These are phyloP conservation scores for Rhizoctonia solani DNA, from an alignment of 1,284 basidiomycete species.

Conservation along the genomic window DNA sequence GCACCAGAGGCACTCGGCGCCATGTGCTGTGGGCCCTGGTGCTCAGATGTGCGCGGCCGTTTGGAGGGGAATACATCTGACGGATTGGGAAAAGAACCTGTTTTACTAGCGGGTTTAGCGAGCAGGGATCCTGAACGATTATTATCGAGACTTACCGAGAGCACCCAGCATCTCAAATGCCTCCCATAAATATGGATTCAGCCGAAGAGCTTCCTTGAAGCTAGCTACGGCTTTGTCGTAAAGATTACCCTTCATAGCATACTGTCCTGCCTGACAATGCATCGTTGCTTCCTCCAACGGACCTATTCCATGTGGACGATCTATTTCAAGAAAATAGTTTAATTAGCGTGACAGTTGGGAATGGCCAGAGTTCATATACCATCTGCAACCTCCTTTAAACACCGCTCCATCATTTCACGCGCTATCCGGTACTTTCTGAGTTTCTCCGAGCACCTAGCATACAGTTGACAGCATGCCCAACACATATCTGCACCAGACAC, in stretches of 20 bases:
- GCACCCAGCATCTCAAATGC: slow-evolving; percentile 88
- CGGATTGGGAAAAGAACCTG: slow-evolving; percentile 1
- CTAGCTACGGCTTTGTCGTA: slow-evolving; percentile 69
- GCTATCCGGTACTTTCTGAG: slow-evolving; percentile 74
- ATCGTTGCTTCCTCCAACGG: slow-evolving; percentile 65
- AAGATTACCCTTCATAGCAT: slow-evolving; percentile 75
- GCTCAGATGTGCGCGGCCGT: slow-evolving; percentile 40
- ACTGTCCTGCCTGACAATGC: slow-evolving; percentile 68
- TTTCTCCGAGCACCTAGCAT: slow-evolving; percentile 72
- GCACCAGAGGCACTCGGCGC: slow-evolving; percentile 31
- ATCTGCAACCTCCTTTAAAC: slow-evolving; percentile 27
- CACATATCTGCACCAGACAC: slow-evolving; percentile 66
- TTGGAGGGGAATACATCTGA: slow-evolving; percentile 38
- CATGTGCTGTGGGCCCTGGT: slow-evolving; percentile 41
- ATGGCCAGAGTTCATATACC: slow-evolving; percentile 5
- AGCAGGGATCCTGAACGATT: not conserved
- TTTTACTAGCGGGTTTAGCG: not conserved
- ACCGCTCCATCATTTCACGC: slow-evolving; percentile 51
- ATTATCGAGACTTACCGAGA: slow-evolving; percentile 57
- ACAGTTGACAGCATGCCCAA: slow-evolving; percentile 74
- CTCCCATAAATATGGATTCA: slow-evolving; percentile 89
- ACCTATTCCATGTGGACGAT: slow-evolving; percentile 41
- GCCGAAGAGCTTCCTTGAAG: slow-evolving; percentile 70
- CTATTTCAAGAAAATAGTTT: too few relatives aligned
- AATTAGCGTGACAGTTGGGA: slow-evolving; percentile 39